Conservation (phyloP, 352 stramenopile genomes). For the Phytophthora colocasiae region DNA sequence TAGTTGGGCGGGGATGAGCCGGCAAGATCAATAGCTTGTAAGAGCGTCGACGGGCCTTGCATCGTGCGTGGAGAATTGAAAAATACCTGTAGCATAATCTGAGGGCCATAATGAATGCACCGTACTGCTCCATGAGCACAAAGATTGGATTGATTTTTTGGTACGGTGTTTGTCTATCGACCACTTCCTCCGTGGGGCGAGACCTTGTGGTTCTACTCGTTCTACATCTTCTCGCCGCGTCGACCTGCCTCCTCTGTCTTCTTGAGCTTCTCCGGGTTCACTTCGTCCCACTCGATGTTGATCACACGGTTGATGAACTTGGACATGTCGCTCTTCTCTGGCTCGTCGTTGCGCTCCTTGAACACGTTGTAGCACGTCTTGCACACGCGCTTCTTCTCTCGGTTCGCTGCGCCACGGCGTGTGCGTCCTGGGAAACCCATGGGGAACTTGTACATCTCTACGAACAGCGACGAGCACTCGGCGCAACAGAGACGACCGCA, state of each 20-base stretch:
- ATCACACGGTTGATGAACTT: constrained; percentile 85
- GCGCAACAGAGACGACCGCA: constrained; percentile 80
- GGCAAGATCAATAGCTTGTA: too few species aligned
- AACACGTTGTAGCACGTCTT: constrained; percentile 90
- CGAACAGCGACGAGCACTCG: constrained; percentile 68
- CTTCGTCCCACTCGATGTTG: constrained; percentile 89
- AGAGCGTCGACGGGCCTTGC: too few species aligned
- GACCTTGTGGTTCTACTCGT: constrained; percentile 23
- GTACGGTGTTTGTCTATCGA: constrained; percentile 31
- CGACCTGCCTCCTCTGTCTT: constrained; percentile 51
- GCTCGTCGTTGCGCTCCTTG: constrained; percentile 78
- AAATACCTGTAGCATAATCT: too few species aligned
- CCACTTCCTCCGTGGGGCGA: constrained; percentile 17
- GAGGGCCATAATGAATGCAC: too few species aligned
- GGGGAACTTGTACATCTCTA: constrained; percentile 85
- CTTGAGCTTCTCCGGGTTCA: constrained; percentile 89
- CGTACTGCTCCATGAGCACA: background rate
- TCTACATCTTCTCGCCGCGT: constrained; percentile 58
- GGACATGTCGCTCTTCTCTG: constrained; percentile 65
- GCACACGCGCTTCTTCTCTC: constrained; percentile 80
- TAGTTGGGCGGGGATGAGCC: too few species aligned
- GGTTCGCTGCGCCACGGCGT: constrained; percentile 65
- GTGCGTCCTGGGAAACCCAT: constrained; percentile 86
- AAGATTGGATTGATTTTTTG: constrained; percentile 24
- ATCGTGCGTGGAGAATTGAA: too few species aligned